Evolutionary conservation across 176 grass and related monocot species (phyloP), one percentile per base, ranked within the genome.

Genomic region (Bolboschoenus planiculmis): DNA sequence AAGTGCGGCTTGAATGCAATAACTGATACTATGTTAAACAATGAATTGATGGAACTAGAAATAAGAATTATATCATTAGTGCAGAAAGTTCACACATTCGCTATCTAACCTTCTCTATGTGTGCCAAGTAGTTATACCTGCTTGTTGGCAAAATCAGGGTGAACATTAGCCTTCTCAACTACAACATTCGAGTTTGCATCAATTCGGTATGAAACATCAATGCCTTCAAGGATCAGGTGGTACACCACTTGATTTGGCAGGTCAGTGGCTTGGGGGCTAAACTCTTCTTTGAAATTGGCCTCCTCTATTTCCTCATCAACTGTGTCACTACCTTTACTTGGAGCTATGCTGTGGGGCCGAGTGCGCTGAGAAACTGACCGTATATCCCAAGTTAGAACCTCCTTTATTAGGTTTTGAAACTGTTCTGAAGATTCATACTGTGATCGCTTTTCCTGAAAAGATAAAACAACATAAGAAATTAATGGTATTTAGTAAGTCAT

Each of bases 351-450:
- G 61, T 97, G 94, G 74, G 94, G 94, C 1, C 83, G 84, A 48
- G 58, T 88, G 56, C 85, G 86, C 77, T 97, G 95, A 57, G 90
- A 97, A 59, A 97, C 21, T 0, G 95, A 97, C 47, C 95, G 92
- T 47, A 97, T 97, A 75, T 97, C 92, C 95, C 92, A 94, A 62
- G 88, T 82, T 62, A 97, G 90, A 2, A 94, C 90, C 64, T 97
- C 87, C 58, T 88, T 91, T 61, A 97, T 88, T 46, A 97, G 79
- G 42, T 78, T 79, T 83, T 87, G 88, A 29, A 97, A 91, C 79
- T 94, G 90, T 10, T 90, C 92, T 48, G 80, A 67, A 75, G 92
- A 93, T 51, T 81, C 74, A 27, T 94, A 97, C 34, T 91, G 85
- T 11, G 90, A 92, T 50, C 85, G 78, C 29, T 85, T 90, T 85